Conservation (phyloP, 768 basidiomycete species). For the Roridomyces roridus region DNA sequence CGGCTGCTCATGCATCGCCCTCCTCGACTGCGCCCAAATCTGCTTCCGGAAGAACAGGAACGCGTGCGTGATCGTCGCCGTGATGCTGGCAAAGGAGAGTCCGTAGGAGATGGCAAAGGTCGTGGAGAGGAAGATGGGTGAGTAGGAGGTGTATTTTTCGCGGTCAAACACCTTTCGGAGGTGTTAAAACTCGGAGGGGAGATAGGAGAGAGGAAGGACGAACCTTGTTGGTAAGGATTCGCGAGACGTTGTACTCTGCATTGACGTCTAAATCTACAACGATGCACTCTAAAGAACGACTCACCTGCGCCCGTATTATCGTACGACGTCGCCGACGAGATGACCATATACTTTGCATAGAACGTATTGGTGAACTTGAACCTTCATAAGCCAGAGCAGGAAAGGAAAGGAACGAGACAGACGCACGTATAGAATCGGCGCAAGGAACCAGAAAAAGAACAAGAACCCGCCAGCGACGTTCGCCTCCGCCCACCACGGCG, state of each 20-base stretch:
- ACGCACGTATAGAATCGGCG: slow-evolving; percentile 75
- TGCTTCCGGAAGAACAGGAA: slow-evolving; percentile 39
- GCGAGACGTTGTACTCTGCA: too few species aligned
- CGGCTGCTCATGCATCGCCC: slow-evolving; percentile 68
- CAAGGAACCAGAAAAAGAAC: slow-evolving; percentile 77
- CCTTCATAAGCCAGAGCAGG: slow-evolving; percentile 2
- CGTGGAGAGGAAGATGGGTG: slow-evolving; percentile 78
- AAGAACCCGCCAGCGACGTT: slow-evolving; percentile 72
- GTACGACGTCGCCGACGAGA: background rate
- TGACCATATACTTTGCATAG: slow-evolving; percentile 36
- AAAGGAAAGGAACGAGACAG: slow-evolving; percentile 30
- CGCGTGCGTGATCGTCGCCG: slow-evolving; percentile 79
- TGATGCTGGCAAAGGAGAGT: slow-evolving; percentile 75
- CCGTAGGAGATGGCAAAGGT: slow-evolving; percentile 75
- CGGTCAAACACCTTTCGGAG: slow-evolving; percentile 75
- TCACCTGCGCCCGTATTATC: too few species aligned
- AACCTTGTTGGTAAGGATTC: too few species aligned
- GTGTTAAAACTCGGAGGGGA: slow-evolving; percentile 72
- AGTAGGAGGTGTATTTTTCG: slow-evolving; percentile 75
- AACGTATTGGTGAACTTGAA: slow-evolving; percentile 70
- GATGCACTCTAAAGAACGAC: too few species aligned
- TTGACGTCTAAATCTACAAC: too few species aligned
- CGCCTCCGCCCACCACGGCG: slow-evolving; percentile 81
- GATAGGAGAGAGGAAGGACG: slow-evolving; percentile 47
- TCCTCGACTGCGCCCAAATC: slow-evolving; percentile 82